phyloP scores from a whole-genome alignment of 192 early-diverging fungal species.

The Coemansia sp. region DNA sequence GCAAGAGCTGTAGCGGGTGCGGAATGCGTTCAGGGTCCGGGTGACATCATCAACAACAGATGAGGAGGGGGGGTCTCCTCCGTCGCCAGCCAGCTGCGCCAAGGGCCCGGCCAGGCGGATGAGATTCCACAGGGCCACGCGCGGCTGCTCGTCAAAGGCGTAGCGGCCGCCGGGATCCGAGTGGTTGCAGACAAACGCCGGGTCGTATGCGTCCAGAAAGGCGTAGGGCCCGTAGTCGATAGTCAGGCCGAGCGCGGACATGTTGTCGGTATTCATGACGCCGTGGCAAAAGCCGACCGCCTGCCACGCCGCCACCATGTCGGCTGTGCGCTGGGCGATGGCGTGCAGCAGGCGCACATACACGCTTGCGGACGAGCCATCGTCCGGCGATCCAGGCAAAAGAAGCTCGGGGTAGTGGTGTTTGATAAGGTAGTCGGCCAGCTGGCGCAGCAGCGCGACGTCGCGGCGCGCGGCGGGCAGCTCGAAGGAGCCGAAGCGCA shows the following conservation, averaged over 20 bases:
- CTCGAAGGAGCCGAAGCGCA: conserved; percentile 88
- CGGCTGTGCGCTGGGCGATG: conserved; percentile 60
- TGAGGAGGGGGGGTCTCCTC: conserved; percentile 7
- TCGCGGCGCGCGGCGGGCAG: conserved; percentile 69
- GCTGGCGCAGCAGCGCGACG: conserved; percentile 38
- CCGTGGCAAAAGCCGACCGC: conserved; percentile 75
- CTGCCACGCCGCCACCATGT: conserved; percentile 78
- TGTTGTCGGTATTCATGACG: conserved; percentile 92
- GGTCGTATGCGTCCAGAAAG: conserved; percentile 82
- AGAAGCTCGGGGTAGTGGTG: conserved; percentile 52
- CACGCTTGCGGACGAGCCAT: no score
- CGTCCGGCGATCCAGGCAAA: conserved; percentile 9
- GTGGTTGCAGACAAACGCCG: conserved; percentile 72
- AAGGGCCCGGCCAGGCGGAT: conserved; percentile 64
- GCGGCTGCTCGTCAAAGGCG: conserved; percentile 72
- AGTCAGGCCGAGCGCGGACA: conserved; percentile 78
- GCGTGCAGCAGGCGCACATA: conserved; percentile 59
- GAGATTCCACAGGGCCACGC: conserved; percentile 78
- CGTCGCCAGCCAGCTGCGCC: conserved; percentile 52
- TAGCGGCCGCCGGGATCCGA: conserved; percentile 74
- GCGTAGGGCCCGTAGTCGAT: conserved; percentile 86
- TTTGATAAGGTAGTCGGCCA: conserved; percentile 72
- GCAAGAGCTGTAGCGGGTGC: conserved; percentile 42
- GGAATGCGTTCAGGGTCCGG: conserved; percentile 51
- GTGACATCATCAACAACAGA: conserved; percentile 31